Percentiles rank a stretch among this genome's conserved stretches.
Conservation (phyloP, 768 basidiomycete genomes). For the Boletus reticulatus region DNA sequence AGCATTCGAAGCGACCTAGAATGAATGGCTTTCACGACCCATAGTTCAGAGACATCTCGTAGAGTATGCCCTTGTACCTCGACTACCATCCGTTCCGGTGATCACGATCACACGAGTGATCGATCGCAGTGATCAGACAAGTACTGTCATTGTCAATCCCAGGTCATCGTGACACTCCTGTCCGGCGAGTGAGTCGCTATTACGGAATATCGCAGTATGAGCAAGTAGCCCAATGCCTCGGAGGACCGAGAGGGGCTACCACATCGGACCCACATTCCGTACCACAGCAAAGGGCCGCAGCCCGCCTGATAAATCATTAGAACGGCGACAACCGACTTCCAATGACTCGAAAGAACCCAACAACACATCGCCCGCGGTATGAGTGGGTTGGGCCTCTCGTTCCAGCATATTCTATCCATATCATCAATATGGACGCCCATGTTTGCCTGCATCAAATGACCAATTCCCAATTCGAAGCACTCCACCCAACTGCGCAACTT, state of each 20-base stretch:
- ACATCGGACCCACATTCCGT: conserved; percentile 16
- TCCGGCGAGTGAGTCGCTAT: background rate
- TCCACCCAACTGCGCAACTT: conserved; percentile 15
- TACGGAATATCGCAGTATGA: background rate
- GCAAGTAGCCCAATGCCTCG: conserved; percentile 5
- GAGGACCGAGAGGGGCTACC: conserved; percentile 12
- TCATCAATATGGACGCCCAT: conserved; percentile 15
- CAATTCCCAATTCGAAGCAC: conserved; percentile 32
- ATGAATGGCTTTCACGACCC: conserved; percentile 18
- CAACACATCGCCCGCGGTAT: conserved; percentile 12
- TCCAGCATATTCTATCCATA: conserved; percentile 6
- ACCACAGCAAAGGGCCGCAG: conserved; percentile 24
- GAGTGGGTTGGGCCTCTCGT: conserved; percentile 18
- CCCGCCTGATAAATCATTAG: conserved; percentile 10
- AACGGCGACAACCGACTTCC: conserved; percentile 15
- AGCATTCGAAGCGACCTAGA: conserved; percentile 24
- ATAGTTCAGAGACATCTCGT: background rate
- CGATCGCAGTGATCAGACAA: conserved; percentile 31
- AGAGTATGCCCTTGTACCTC: conserved; percentile 9
- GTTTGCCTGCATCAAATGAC: conserved; percentile 21
- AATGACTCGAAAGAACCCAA: conserved; percentile 13
- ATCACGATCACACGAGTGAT: conserved; percentile 33
- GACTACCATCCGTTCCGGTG: conserved; percentile 26
- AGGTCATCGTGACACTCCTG: background rate
- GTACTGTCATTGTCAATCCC: conserved; percentile 21